phyloP scores from a whole-genome alignment of 768 basidiomycete genomes.

The Lepiota venenata region DNA sequence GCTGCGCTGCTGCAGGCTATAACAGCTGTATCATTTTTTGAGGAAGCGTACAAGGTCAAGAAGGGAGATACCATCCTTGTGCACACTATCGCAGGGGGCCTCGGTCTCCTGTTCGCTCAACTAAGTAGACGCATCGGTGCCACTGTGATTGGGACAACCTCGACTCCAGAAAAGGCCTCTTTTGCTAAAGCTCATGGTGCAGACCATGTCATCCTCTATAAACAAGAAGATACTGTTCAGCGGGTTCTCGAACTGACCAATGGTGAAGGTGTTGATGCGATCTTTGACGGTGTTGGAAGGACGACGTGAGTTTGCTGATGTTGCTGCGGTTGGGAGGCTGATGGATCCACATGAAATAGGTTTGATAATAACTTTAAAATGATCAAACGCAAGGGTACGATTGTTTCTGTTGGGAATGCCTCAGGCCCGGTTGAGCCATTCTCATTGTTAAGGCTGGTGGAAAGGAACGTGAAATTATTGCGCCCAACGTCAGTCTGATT shows the following conservation, averaged over 20 bases:
- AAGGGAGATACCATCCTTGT: slow-evolving; percentile 78
- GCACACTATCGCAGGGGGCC: slow-evolving; percentile 90
- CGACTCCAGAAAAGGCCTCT: slow-evolving; percentile 77
- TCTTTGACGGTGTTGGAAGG: slow-evolving; percentile 97
- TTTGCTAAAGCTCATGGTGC: slow-evolving; percentile 79
- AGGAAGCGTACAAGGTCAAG: slow-evolving; percentile 84
- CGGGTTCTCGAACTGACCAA: slow-evolving; percentile 73
- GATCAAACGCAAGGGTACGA: slow-evolving; percentile 82
- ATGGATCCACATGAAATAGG: slow-evolving; percentile 29
- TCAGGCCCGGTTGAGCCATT: slow-evolving; percentile 83
- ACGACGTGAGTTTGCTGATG: slow-evolving; percentile 63
- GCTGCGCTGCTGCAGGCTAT: slow-evolving; percentile 71
- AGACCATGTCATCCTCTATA: slow-evolving; percentile 83
- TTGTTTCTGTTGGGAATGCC: slow-evolving; percentile 90
- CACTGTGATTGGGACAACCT: slow-evolving; percentile 91
- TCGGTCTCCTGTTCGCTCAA: slow-evolving; percentile 71
- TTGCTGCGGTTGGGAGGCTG: background rate
- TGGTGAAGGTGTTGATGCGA: slow-evolving; percentile 79
- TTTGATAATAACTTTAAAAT: slow-evolving; percentile 81
- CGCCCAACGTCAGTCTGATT: slow-evolving; percentile 62
- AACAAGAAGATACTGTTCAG: slow-evolving; percentile 68
- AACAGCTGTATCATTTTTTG: slow-evolving; percentile 74
- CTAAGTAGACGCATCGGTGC: slow-evolving; percentile 72
- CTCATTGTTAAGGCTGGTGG: slow-evolving; percentile 63
- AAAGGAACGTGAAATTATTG: slow-evolving; percentile 79